Base-by-base conservation (phyloP, 441 rosid genomes). In the Croton laevigatus region DNA sequence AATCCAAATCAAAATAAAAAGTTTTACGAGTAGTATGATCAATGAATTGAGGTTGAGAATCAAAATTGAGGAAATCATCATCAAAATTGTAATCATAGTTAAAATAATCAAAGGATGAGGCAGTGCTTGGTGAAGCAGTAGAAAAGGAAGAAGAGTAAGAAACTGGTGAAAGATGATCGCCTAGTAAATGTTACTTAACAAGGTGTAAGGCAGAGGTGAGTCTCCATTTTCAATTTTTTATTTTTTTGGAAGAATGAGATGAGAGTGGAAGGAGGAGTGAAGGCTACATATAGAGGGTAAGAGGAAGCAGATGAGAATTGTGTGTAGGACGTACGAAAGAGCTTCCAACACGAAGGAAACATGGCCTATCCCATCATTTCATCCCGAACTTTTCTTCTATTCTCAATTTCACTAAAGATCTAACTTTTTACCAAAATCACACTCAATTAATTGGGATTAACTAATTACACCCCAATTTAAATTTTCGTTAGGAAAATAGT, bases 161-260 rank as follows among this genome's bases (percentile, higher is more conserved):
- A 2, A 70, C 14, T 0, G 94, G 97, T 34, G 91, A 83, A 13
- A 58, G 22, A 3, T 55, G 20, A 3, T 91, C 93, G 34, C 76
- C 88, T 12, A 91, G 81, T 19, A 89, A 82, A 49, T 81, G 82
- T 2, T 69, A 80, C 71, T 84, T 65, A 70, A 91, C 86, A 55
- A 78, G 71, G 74, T 75, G 80, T 37, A 91, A 85, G 27, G 83
- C 78, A 0, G 81, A 78, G 6, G 80, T 74, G 6, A 75, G 76
- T 69, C 5, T 83, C 79, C 81, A 84, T 80, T 3, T 53, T 17
- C 5, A 44, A 17, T 8, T 3, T 14, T 38, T 40, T 10, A 8
- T 8, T 19, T 1, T 20, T 19, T 19, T 32, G 63, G 11, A 19
- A 34, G 72, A 9, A 40, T 40, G 64, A 27, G 32, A 36, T 70